Percentiles rank a stretch among this genome's conserved stretches.
Evolutionary conservation across 305 asterid genomes (phyloP).

Genomic region (Andrographis paniculata): DNA sequence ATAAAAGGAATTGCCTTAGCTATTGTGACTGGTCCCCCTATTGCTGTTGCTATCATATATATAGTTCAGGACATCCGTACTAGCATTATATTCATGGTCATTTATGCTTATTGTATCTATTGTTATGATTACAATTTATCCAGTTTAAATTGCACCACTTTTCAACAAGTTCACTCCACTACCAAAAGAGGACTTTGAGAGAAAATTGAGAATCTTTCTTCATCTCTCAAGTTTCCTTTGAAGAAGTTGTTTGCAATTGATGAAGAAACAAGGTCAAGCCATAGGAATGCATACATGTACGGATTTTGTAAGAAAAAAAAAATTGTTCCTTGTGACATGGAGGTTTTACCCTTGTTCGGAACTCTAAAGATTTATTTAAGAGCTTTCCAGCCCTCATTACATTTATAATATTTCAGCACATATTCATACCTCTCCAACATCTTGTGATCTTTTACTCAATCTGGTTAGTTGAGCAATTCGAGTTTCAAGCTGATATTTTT

Average conservation of each 20-base stretch:
- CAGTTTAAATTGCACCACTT: slow-evolving; percentile 89
- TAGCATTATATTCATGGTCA: slow-evolving; percentile 93
- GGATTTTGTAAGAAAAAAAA: slow-evolving; percentile 95
- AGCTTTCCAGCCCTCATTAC: slow-evolving; percentile 98
- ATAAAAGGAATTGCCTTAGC: slow-evolving; percentile 64
- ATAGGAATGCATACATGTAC: slow-evolving; percentile 99
- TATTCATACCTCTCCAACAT: slow-evolving; percentile 92
- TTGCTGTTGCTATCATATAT: slow-evolving; percentile 85
- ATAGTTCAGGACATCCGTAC: slow-evolving; percentile 89
- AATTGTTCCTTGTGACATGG: slow-evolving; percentile 87
- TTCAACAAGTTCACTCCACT: slow-evolving; percentile 98
- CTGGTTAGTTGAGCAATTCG: slow-evolving; percentile 93
- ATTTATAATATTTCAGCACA: slow-evolving; percentile 92
- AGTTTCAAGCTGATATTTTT: slow-evolving; percentile 98
- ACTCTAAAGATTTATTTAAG: slow-evolving; percentile 85
- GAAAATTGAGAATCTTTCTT: slow-evolving; percentile 85
- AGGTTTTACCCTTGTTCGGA: slow-evolving; percentile 83
- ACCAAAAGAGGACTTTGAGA: slow-evolving; percentile 76
- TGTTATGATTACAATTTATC: slow-evolving; percentile 94
- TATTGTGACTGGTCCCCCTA: slow-evolving; percentile 84
- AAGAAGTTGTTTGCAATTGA: slow-evolving; percentile 90
- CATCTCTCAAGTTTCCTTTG: slow-evolving; percentile 83
- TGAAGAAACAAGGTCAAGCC: slow-evolving; percentile 99
- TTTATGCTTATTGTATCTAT: slow-evolving; percentile 80
- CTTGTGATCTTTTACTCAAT: slow-evolving; percentile 79